These are phyloP conservation scores for Hymenoscyphus fructigenus DNA, from an alignment of 2,329 filamentous ascomycete species.

Conservation along the genomic window DNA sequence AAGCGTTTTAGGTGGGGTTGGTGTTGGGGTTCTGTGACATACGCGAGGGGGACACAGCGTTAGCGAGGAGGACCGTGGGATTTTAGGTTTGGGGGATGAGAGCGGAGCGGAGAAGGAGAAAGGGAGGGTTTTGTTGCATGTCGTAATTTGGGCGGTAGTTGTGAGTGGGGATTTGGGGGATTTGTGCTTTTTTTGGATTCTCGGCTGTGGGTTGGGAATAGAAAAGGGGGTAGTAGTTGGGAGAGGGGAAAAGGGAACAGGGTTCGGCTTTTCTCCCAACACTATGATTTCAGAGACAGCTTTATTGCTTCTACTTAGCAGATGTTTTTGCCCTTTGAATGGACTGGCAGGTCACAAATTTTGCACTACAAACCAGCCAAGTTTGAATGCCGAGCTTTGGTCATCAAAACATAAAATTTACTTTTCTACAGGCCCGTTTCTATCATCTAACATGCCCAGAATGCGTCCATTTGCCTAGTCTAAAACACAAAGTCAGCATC, in stretches of 20 bases:
- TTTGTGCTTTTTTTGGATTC: background rate
- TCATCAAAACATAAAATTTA: too few species aligned
- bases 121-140: background rate
- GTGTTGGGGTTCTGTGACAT: too few species aligned
- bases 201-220: background rate
- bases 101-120: background rate
- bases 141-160: conserved; percentile 1
- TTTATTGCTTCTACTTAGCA: too few species aligned
- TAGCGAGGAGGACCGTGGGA: background rate
- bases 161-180: background rate
- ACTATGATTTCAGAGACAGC: too few species aligned
- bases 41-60: background rate
- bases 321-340: background rate
- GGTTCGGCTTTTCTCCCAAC: too few species aligned
- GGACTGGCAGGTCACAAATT: background rate
- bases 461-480: background rate
- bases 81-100: background rate
- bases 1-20: too few species aligned
- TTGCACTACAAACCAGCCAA: too few species aligned
- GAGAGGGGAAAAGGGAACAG: too few species aligned
- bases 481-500: background rate
- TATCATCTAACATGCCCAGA: background rate
- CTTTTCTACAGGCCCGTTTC: background rate
- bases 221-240: background rate
- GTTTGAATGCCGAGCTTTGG: background rate